Evolutionary conservation across 768 basidiomycete genomes (phyloP).

Genomic region (Boletus vermiculosoides): DNA sequence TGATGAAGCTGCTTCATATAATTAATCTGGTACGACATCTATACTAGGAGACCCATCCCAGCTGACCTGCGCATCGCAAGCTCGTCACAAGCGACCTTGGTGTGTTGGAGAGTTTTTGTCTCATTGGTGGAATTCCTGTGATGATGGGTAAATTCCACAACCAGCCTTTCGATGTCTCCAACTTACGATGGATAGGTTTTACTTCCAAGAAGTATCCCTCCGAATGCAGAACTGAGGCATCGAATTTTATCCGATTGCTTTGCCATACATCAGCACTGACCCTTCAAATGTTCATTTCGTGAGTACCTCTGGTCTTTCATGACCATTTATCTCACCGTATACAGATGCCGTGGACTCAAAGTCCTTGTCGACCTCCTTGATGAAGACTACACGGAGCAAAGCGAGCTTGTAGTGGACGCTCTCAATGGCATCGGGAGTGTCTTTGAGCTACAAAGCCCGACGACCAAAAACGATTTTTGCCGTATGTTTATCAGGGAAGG

Average conservation of each 20-base stretch:
- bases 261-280: constrained; percentile 93
- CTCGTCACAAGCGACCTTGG: constrained; percentile 73
- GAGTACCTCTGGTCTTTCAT: constrained; percentile 34
- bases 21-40: constrained; percentile 68
- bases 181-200: constrained; percentile 54
- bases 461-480: constrained; percentile 97
- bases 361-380: constrained; percentile 95
- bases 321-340: not conserved
- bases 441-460: constrained; percentile 94
- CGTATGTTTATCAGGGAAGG: constrained; percentile 98
- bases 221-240: constrained; percentile 93
- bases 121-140: constrained; percentile 93
- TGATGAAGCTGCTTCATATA: constrained; percentile 81
- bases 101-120: constrained; percentile 91
- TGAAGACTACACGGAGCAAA: constrained; percentile 91
- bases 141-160: constrained; percentile 68
- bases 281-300: constrained; percentile 99
- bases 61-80: constrained; percentile 30
- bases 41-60: not conserved
- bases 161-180: not conserved
- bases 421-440: constrained; percentile 93
- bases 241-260: constrained; percentile 88
- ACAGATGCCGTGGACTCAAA: constrained; percentile 89
- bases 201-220: constrained; percentile 92
- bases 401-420: constrained; percentile 88